These are phyloP conservation scores for Chlorella sp. DNA, from an alignment of 139 green algal species.

Conservation along the genomic window DNA sequence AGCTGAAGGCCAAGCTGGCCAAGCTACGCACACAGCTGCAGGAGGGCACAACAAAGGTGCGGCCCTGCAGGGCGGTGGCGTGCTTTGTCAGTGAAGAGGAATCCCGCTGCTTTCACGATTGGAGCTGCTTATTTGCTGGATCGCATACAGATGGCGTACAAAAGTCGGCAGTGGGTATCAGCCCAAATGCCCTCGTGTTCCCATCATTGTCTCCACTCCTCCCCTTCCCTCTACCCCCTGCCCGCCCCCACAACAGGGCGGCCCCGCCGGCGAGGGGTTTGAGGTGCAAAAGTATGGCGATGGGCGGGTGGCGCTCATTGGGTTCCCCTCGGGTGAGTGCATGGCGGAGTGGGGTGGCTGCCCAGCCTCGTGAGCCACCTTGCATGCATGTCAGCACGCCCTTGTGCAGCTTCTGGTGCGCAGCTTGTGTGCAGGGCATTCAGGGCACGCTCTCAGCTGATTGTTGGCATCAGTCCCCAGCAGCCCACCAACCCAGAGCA, in stretches of 20 bases:
- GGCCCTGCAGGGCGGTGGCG: not conserved
- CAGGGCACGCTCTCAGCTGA: no score
- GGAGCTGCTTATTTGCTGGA: no score
- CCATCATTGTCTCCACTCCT: not conserved
- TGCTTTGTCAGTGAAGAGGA: no score
- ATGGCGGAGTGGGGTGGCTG: not conserved
- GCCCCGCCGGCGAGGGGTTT: slow-evolving; percentile 89
- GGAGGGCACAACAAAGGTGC: slow-evolving; percentile 76
- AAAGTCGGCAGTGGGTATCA: not conserved
- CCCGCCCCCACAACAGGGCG: slow-evolving; percentile 42
- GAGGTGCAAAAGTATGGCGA: slow-evolving; percentile 98
- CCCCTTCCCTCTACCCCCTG: not conserved
- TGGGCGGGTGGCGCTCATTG: slow-evolving; percentile 94
- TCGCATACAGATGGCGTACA: no score
- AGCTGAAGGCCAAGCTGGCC: slow-evolving; percentile 97
- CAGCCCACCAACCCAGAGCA: no score
- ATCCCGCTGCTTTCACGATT: no score
- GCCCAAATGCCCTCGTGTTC: not conserved
- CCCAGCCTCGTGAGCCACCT: no score
- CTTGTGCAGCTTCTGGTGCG: not conserved
- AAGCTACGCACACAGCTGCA: slow-evolving; percentile 97
- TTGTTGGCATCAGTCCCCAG: no score
- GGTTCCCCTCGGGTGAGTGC: slow-evolving; percentile 80
- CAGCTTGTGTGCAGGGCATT: no score
- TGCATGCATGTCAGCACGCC: not conserved